A percentile compares a stretch with the other conserved stretches of the same genome.
Evolutionary conservation across 2,329 filamentous ascomycete genomes (phyloP).

Genomic region (Neonectria magnoliae): DNA sequence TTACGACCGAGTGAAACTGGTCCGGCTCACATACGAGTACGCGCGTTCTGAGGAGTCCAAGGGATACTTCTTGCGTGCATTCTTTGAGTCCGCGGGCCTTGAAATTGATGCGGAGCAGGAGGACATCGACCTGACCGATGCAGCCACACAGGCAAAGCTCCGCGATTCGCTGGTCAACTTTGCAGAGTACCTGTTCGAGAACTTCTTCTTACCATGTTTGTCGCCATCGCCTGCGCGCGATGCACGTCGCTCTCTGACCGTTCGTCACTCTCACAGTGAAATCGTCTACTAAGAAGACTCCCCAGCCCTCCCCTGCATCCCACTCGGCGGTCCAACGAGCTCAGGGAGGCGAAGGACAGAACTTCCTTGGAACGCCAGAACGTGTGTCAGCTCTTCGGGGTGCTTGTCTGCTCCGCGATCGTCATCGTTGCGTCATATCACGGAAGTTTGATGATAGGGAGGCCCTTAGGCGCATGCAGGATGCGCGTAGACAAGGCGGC

Average conservation of each 20-base stretch:
- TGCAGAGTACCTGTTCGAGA: background rate
- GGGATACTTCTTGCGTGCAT: no score
- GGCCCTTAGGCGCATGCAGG: constrained; percentile 3
- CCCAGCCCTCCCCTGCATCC: background rate
- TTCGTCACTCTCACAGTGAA: constrained; percentile 4
- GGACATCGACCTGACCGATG: background rate
- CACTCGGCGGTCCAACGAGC: constrained; percentile 15
- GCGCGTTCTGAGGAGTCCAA: no score
- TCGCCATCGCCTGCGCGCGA: background rate
- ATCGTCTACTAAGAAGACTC: background rate
- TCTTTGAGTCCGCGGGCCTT: background rate
- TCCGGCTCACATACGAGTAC: no score
- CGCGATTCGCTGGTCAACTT: background rate
- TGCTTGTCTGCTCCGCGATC: constrained; percentile 22
- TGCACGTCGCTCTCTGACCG: background rate
- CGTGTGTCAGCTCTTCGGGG: constrained; percentile 11
- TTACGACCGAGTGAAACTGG: no score
- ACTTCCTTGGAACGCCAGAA: constrained; percentile 18
- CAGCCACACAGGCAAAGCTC: background rate
- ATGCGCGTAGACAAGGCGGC: background rate
- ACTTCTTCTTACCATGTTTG: background rate
- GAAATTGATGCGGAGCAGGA: background rate
- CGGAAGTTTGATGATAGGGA: constrained; percentile 13
- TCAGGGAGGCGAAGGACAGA: constrained; percentile 7
- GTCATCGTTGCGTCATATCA: constrained; percentile 24